Evolutionary conservation across 1,139 yeast genomes (phyloP).

Genomic region (Yamadazyma kanchanaburiensis): DNA sequence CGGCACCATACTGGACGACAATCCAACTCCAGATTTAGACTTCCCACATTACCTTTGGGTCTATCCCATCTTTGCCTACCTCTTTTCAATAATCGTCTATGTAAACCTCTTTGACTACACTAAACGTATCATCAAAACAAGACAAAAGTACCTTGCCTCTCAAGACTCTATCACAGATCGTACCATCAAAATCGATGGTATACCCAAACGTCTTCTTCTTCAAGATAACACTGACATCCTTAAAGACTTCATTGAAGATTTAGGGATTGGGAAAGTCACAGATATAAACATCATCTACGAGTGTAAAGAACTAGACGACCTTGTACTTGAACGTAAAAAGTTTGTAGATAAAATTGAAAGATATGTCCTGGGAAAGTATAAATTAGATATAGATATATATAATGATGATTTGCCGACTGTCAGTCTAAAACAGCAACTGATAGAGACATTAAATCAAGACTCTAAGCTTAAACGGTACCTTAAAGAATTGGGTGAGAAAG

Average conservation of each 20-base stretch:
- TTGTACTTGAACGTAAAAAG: slow-evolving; percentile 34
- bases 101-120: slow-evolving; percentile 67
- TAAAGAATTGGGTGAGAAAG: slow-evolving; percentile 20
- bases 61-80: slow-evolving; percentile 82
- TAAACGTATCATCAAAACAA: slow-evolving; percentile 61
- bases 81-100: slow-evolving; percentile 71
- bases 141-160: slow-evolving; percentile 81
- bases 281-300: slow-evolving; percentile 55
- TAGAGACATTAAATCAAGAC: slow-evolving; percentile 8
- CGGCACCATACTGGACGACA: no score
- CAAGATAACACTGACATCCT: slow-evolving; percentile 38
- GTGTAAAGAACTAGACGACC: slow-evolving; percentile 45
- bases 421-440: slow-evolving; percentile 12
- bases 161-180: slow-evolving; percentile 92
- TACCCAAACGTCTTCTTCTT: slow-evolving; percentile 48
- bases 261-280: slow-evolving; percentile 59
- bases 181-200: slow-evolving; percentile 84
- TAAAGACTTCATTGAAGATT: slow-evolving; percentile 53
- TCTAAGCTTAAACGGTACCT: slow-evolving; percentile 14
- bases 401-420: slow-evolving; percentile 29
- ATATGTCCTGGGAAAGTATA: slow-evolving; percentile 42
- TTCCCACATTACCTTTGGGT: slow-evolving; percentile 56
- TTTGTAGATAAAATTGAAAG: slow-evolving; percentile 40
- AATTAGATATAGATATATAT: slow-evolving; percentile 43
- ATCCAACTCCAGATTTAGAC: slow-evolving; percentile 3